Base-by-base conservation (phyloP, 2,329 filamentous ascomycete species). In the Apiospora pterosperma region DNA sequence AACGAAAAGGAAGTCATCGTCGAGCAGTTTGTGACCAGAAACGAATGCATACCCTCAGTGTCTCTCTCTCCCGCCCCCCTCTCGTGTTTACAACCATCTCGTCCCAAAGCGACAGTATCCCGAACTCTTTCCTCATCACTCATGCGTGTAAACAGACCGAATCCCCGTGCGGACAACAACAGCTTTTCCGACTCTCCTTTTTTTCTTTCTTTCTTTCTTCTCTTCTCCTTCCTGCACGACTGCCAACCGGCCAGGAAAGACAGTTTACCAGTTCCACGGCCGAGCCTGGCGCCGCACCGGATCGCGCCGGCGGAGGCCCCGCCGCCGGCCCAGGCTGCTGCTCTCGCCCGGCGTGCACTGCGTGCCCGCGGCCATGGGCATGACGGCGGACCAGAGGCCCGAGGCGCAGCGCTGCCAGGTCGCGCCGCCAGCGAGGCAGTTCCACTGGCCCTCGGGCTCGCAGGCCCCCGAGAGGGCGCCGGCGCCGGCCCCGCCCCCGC, bases 401-500 rank as follows among this genome's bases (percentile, higher is more conserved):
- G 80, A 83, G n/a, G 85, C 86, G 69, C 87, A 90, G 64, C 86
- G 85, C 76, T 89, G 87, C 80, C 87, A 90, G 61, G 81, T 78
- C 28, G 74, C 76, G 61, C 85, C 86, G 21, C 76, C 79, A 3
- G 48, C 2, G 31, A 87, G 76, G 72, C 88, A 90, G 75, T 86
- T 84, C 85, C 85, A 90, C 19, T 75, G 69, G 23, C 88, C 88
- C 69, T 89, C 86, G 4, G 76, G 65, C 38, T 72, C 75, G 77
- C 88, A 89, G 63, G 69, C 70, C 44, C 78, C 75, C 31, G 68
- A 72, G 66, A 65, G 68, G 58, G 67, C 68, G 25, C 67, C 65
- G 36, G 66, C 67, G 25, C 64, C 63, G 8, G 8, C 28, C 2
- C 7, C 12, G 7, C 28, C 48, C 25, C n/a, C n/a, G n/a, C n/a